phyloP scores from a whole-genome alignment of 495 filamentous ascomycete species.

The Immersiella caudata region DNA sequence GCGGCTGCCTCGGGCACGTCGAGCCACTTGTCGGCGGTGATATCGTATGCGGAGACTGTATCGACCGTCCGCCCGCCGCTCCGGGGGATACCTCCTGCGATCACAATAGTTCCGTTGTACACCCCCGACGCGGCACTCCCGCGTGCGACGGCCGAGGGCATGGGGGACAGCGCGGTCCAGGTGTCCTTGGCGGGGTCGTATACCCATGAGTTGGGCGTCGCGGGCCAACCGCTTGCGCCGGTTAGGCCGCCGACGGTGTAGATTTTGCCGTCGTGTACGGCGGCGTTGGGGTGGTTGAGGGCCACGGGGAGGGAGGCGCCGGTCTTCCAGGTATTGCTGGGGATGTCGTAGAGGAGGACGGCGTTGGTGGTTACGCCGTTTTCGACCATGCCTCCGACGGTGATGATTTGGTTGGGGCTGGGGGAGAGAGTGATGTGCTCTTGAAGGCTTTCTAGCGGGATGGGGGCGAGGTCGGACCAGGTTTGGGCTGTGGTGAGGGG shows the following conservation, averaged over 20 bases:
- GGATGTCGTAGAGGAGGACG: conserved; percentile 69
- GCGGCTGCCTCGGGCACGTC: not conserved
- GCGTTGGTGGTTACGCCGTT: conserved; percentile 65
- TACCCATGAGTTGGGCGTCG: conserved; percentile 53
- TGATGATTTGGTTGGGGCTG: conserved; percentile 52
- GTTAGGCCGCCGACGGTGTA: conserved; percentile 82
- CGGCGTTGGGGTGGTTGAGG: conserved; percentile 53
- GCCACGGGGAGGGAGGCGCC: conserved; percentile 58
- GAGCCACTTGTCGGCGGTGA: conserved; percentile 31
- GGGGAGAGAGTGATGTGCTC: conserved; percentile 64
- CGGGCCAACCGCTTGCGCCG: conserved; percentile 72
- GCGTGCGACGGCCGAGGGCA: conserved; percentile 29
- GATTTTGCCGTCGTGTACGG: conserved; percentile 59
- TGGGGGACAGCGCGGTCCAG: conserved; percentile 28
- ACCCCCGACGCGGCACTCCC: conserved; percentile 31
- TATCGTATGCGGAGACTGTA: conserved; percentile 41
- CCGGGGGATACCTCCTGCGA: conserved; percentile 32
- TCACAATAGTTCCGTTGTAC: conserved; percentile 25
- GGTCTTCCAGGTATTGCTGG: conserved; percentile 66
- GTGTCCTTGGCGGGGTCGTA: conserved; percentile 52
- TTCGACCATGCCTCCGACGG: conserved; percentile 27
- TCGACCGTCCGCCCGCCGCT: conserved; percentile 21
- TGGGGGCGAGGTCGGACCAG: conserved; percentile 69
- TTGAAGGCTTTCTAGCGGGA: conserved; percentile 78
- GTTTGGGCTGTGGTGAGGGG: conserved; percentile 28